Base-by-base conservation (phyloP, 352 stramenopile genomes). In the Phytophthora sojae region DNA sequence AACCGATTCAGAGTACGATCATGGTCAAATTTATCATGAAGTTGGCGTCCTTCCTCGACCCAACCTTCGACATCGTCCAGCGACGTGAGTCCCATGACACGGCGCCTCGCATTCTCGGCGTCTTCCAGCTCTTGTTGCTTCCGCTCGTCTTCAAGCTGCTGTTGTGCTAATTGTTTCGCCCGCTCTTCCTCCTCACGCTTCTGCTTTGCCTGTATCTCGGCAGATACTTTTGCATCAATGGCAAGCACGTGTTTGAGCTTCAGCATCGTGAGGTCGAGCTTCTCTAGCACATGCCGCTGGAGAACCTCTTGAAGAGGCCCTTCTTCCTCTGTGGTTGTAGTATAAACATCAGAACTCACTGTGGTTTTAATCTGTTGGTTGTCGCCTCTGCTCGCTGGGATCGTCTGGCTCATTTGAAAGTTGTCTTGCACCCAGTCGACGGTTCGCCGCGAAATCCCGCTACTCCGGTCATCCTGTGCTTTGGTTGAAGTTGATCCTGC, bases 251-350 rank as follows among this genome's bases (percentile, higher is more conserved):
- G 83, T 17, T 76, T 80, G n/a, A 91, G 72, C 61, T 81, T 81
- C 11, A 91, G 50, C 6, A 91, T 91, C n/a, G 83, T 86, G 2
- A 90, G 64, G n/a, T 90, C 76, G 4, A 91, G 73, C 17, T 90
- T 87, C 54, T 89, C 73, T 11, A 89, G 47, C 7, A 91, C 79
- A 14, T 89, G 63, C 3, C 58, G 64, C 60, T 88, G 64, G 0
- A 91, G 19, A n/a, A 88, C 55, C 14, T 82, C 69, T n/a, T 75
- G 51, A 29, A 83, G 84, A 25, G 25, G 12, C 6, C 29, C 59
- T 50, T 29, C 30, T 17, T 53, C 23, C 15, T 56, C 45, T 17
- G 11, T 12, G 8, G 71, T 61, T 11, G 6, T 12, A 61, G 5
- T 26, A 29, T 69, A 8, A 19, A 19, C 30, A 1, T 49, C 23